A percentile compares a stretch with the other conserved stretches of the same genome.
These are phyloP conservation scores for Straminergon stramineum DNA, from an alignment of 225 moss, liverwort and hornwort species.

Conservation along the genomic window DNA sequence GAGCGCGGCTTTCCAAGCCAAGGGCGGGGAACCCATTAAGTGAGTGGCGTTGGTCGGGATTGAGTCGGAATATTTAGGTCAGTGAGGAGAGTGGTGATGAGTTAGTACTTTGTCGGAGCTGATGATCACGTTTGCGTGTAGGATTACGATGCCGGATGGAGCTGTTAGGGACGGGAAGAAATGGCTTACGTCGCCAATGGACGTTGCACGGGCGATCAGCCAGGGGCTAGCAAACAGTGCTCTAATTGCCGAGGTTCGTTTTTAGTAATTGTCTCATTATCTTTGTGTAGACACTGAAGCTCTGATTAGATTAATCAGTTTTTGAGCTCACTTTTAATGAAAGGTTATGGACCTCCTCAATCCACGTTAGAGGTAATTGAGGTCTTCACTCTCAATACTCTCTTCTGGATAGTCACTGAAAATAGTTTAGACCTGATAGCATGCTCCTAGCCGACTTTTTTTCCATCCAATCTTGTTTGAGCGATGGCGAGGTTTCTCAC, in stretches of 20 bases:
- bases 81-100: not conserved
- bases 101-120: not conserved
- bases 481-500: not conserved
- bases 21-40: constrained; percentile 62
- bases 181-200: constrained; percentile 78
- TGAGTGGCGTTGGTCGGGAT: not conserved
- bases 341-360: not conserved
- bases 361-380: not conserved
- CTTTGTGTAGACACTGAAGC: not conserved
- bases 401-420: not conserved
- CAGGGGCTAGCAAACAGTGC: constrained; percentile 65
- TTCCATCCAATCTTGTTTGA: not conserved
- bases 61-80: not conserved
- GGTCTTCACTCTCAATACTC: not conserved
- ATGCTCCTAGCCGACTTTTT: not conserved
- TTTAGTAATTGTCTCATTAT: too few species aligned
- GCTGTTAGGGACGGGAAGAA: constrained; percentile 72
- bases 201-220: constrained; percentile 66
- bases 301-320: not conserved
- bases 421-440: not conserved
- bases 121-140: not conserved
- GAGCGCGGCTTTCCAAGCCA: constrained; percentile 19
- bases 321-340: not conserved
- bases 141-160: constrained; percentile 80
- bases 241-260: constrained; percentile 65